phyloP scores from a whole-genome alignment of 2,329 filamentous ascomycete species.

The Sphaerulina musiva region DNA sequence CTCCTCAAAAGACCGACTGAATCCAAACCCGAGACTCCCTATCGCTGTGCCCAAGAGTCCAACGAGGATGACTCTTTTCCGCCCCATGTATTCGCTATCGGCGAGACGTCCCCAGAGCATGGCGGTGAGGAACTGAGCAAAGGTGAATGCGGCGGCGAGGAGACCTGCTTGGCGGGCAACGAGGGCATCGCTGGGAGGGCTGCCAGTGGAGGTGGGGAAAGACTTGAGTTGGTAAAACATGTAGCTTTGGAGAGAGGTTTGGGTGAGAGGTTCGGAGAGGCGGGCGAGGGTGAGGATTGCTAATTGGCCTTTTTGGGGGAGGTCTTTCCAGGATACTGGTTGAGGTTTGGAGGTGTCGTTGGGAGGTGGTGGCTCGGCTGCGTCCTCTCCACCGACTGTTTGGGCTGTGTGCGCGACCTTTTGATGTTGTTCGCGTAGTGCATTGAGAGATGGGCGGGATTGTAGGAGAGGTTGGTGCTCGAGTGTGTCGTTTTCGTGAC shows the following conservation, averaged over 20 bases:
- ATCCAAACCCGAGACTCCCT: conserved; percentile 62
- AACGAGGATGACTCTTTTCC: conserved; percentile 72
- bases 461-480: conserved; percentile 2
- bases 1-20: conserved; percentile 55
- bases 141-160: conserved; percentile 71
- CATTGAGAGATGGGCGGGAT: background rate
- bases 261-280: conserved; percentile 73
- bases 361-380: conserved; percentile 16
- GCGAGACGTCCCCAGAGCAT: conserved; percentile 73
- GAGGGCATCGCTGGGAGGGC: conserved; percentile 51
- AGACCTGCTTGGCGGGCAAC: conserved; percentile 74
- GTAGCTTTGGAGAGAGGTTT: conserved; percentile 71
- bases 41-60: conserved; percentile 65
- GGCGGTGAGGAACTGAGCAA: conserved; percentile 73
- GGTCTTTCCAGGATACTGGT: conserved; percentile 60
- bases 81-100: conserved; percentile 56
- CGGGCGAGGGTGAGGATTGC: conserved; percentile 70
- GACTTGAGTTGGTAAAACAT: conserved; percentile 85
- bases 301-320: conserved; percentile 72
- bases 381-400: conserved; percentile 13
- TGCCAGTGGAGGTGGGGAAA: conserved; percentile 42
- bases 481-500: conserved; percentile 11
- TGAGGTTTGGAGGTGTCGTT: conserved; percentile 34
- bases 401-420: conserved; percentile 9
- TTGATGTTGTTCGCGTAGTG: background rate